Base-by-base conservation (phyloP, 2,329 filamentous ascomycete genomes). In the Colletotrichum sp. region DNA sequence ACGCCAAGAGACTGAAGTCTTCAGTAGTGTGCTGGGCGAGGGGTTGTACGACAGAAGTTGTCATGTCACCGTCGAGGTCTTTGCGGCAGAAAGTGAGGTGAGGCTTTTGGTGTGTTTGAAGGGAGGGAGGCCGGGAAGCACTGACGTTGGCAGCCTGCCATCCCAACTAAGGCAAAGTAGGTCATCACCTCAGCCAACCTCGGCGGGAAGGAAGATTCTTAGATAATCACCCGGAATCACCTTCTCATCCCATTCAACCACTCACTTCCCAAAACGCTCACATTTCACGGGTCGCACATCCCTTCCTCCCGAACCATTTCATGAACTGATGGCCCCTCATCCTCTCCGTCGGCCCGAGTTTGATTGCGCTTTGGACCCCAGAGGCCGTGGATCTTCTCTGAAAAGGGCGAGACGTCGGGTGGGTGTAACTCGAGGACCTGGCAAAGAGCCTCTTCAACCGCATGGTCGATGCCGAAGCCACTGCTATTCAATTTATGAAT, bases 381-480 rank as follows among this genome's bases (percentile, higher is more conserved):
- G 26, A 59, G 21, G 6, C 63, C 30, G 39, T 24, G 44, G 30
- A 75, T 24, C 55, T 30, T 26, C 30, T 18, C 57, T 44, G 26
- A 44, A 49, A 30, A 68, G 16, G 49, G 57, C 44, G 28, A 64
- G 62, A 52, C 44, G 28, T 18, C 59, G 59, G 26, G 18, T 26
- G 5, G 39, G 39, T 39, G 52, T 62, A 66, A 75, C 62, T 66
- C 69, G 68, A 73, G 57, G 44, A 71, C 69, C 68, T 28, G 60
- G 36, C 28, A 52, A 75, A 72, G 72, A 75, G 72, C 72, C 72
- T 68, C 72, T 39, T 75, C 55, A 34, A 66, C 63, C 69, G 39
- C 72, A 57, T 12, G 24, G 18, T 16, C 34, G 59, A 30, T 6
- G 36, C 62, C 68, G 36, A 75, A 36, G 18, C 67, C 69, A 69